Evolutionary conservation across 345 rosid genomes (phyloP).

Genomic region (Salix dunnii): DNA sequence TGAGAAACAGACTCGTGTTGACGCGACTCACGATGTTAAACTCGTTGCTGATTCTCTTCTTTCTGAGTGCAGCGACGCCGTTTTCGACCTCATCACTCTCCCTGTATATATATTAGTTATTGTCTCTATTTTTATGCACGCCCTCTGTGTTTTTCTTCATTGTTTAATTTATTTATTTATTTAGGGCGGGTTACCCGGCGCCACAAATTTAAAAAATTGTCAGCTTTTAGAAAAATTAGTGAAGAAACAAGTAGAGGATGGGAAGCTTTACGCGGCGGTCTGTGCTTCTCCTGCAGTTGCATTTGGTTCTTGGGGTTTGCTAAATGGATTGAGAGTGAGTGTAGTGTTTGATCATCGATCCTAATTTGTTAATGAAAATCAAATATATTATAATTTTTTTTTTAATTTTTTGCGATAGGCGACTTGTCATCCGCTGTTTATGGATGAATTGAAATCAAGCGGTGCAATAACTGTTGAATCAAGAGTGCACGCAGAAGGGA

Average conservation of each 20-base stretch:
- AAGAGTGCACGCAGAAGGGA: slow-evolving; percentile 78
- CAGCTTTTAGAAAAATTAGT: slow-evolving; percentile 56
- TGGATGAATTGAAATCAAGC: slow-evolving; percentile 67
- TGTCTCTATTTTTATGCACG: background rate
- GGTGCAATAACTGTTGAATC: slow-evolving; percentile 72
- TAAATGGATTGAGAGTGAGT: slow-evolving; percentile 74
- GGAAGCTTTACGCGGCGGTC: slow-evolving; percentile 72
- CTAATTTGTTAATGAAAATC: no score
- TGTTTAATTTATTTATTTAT: background rate
- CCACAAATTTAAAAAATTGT: slow-evolving; percentile 66
- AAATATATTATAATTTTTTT: no score
- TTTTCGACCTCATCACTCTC: slow-evolving; percentile 71
- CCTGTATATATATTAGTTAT: slow-evolving; percentile 30
- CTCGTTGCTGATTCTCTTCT: slow-evolving; percentile 70
- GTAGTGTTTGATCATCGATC: background rate
- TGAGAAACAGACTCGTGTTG: slow-evolving; percentile 61
- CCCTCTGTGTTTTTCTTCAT: background rate
- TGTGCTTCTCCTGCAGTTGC: slow-evolving; percentile 90
- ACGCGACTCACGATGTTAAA: slow-evolving; percentile 70
- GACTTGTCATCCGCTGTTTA: slow-evolving; percentile 75
- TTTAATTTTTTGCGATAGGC: slow-evolving; percentile 45
- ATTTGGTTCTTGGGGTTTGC: slow-evolving; percentile 81
- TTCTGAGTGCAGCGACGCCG: slow-evolving; percentile 43
- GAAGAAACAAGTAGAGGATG: slow-evolving; percentile 73
- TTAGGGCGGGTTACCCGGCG: slow-evolving; percentile 95